Base-by-base conservation (phyloP, 257 asterid species). In the Perilla frutescens region DNA sequence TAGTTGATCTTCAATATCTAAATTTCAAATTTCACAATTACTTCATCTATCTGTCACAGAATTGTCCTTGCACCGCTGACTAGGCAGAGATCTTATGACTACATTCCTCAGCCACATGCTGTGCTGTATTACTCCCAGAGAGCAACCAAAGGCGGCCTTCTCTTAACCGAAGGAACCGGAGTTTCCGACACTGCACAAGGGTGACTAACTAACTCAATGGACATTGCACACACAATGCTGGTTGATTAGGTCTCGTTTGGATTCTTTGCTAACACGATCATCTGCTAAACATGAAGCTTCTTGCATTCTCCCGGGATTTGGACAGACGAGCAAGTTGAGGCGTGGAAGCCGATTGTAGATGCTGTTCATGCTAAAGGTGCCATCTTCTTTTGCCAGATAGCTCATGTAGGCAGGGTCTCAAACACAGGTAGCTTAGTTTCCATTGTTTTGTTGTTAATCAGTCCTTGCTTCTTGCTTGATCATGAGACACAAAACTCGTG, bases 101-200 rank as follows among this genome's bases (percentile, higher is more conserved):
- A 83, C 51, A 73, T 90, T 40, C 94, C 94, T 40, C 96, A 86
- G 72, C 87, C 87, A 31, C 92, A 90, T 78, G 89, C 92, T 59
- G 58, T 68, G 48, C 66, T 86, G 80, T 85, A 88, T 43, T 90
- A 85, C 82, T 73, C 90, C 0, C 92, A 88, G 76, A 85, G 95
- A 81, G 77, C 92, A 60, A 68, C 80, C 49, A 74, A 82, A 55
- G 94, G 88, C 0, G 94, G 91, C 4, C 59, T 90, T 66, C 77
- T 90, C 37, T 45, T 88, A 47, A 0, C 79, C 2, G 95, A 90
- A 76, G 96, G 87, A 57, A 81, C 87, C 7, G 84, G 77, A 32
- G 81, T 90, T 74, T 86, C 89, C n/a, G 85, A 87, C 60, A 80
- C 96, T 8, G 84, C 88, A 6, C 84, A 77, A 73, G 90, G 88